Conservation (phyloP, 1,284 basidiomycete species). For the Gymnopus androsaceus region DNA sequence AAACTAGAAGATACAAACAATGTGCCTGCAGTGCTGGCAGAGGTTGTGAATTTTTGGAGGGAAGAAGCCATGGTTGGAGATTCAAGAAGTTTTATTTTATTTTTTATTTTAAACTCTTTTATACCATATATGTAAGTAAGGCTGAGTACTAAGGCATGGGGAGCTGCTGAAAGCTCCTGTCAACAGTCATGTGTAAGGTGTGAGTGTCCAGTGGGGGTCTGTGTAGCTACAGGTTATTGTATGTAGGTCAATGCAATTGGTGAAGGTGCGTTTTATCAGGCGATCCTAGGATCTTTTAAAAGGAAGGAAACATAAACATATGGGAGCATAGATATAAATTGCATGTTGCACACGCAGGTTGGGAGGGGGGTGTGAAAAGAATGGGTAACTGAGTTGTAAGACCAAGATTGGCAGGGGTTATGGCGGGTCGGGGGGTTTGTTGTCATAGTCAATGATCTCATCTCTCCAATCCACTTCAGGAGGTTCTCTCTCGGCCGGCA, state of each 20-base stretch:
- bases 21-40: constrained; percentile 5
- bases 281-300: no score
- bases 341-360: neutral
- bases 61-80: constrained; percentile 10
- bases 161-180: neutral
- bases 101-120: no score
- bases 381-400: neutral
- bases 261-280: no score
- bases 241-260: no score
- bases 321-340: no score
- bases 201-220: neutral
- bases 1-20: neutral
- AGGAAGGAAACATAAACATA: no score
- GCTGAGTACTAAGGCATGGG: neutral
- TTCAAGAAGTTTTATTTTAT: no score
- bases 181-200: neutral
- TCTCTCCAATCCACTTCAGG: neutral
- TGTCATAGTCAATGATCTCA: neutral
- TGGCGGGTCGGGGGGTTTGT: neutral
- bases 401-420: neutral
- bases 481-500: neutral
- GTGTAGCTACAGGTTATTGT: neutral
- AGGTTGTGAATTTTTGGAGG: constrained; percentile 10
- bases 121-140: no score
- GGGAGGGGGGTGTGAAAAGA: no score